Evolutionary conservation across 345 rosid species (phyloP), one percentile per base, ranked within the genome.

Genomic region (Citrus australasica): DNA sequence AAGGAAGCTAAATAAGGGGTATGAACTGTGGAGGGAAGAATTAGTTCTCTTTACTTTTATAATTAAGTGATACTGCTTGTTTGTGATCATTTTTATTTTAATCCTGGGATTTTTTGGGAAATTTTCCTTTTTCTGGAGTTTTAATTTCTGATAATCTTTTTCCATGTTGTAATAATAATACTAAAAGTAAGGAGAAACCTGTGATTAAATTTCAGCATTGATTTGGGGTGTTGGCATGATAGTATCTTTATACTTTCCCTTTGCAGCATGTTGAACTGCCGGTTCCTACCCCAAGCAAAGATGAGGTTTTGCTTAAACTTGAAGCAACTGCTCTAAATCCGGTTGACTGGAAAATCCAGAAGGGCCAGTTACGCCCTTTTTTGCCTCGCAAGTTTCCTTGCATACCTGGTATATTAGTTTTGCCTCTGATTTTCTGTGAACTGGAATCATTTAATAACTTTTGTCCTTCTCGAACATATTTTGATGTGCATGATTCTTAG

Each of bases 341-440:
- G 22, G 79, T 85, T 60, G 97, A 91, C 73, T 89, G 92, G 94
- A 93, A 90, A 76, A 84, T 86, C 1, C 97, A 93, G 70, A 87
- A 89, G 80, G 97, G 97, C 82, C 33, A 84, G 83, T 19, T 88
- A 51, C 79, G 95, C 5, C 92, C 92, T 55, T 32, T 91, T 69
- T 66, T 87, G 14, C 97, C 97, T 69, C 88, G 86, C 89, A 93
- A 80, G 74, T 93, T 94, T 83, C 98, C 97, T 59, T 80, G 74
- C 78, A 83, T 89, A 61, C 95, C 98, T 19, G 86, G 98, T 94
- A 89, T 19, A 16, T 22, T 46, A 17, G 46, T 78, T 28, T 62
- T 24, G 60, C 46, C 53, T 22, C 58, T 62, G 27, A 7, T 0
- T 67, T 17, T 56, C 19, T 53, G 8, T 53, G 58, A 19, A 53